Base-by-base conservation (phyloP, 495 filamentous ascomycete species). In the Xylaria bambusicola region DNA sequence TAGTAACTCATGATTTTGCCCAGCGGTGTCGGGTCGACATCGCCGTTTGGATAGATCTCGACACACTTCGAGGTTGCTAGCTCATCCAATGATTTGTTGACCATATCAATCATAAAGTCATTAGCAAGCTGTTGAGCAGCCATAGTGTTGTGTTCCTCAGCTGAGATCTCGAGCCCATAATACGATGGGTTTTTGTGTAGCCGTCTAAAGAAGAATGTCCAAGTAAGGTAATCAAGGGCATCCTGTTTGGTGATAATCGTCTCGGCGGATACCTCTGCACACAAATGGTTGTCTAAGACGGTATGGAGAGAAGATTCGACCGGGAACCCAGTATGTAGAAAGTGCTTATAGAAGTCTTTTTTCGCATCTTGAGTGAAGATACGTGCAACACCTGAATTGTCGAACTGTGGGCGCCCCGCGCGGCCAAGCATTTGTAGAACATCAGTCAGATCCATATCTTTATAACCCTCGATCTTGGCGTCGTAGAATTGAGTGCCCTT, bases 301-400 rank as follows among this genome's bases (percentile, higher is more conserved):
- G 94, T 96, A 76, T 99, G 94, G 18, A 99, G 78, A 3, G 92
- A 92, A 7, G 92, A 97, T 71, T 99, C 94, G 23, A 99, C 94
- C 0, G 94, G 94, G 74, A 99, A 99, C 3, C 94, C 94, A 10
- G 95, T 98, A 68, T 99, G 94, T 45, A 99, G 71, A 70, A 99
- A 99, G 75, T 99, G 93, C 78, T 98, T 99, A 76, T 99, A 99
- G 75, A 98, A 99, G n/a, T 91, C 90, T 73, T 99, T 99, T 79
- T 98, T 99, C 10, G 92, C 77, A 58, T 98, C 93, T 66, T 99
- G 92, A 0, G 95, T 98, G 73, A 98, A 96, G 63, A 99, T 98
- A 27, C 92, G 85, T 9, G 95, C 94, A 62, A 98, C 93, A 61
- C 95, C 94, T 0, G 92, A 94, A 46, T 86, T 86, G 67, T 99